phyloP scores from a whole-genome alignment of 2,329 filamentous ascomycete species.

The Orbilia quercus region DNA sequence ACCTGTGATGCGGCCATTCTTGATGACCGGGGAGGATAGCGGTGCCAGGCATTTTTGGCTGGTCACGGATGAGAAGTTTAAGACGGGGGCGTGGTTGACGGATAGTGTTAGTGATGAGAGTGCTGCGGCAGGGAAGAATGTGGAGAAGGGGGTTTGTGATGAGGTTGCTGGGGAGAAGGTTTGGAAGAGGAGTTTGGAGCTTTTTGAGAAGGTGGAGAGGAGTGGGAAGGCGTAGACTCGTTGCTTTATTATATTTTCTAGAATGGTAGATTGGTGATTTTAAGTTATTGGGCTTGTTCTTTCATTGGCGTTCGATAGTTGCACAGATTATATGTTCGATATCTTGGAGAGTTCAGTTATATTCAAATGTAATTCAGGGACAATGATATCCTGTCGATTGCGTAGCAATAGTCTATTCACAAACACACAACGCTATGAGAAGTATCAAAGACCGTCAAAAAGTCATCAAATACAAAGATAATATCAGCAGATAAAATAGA shows the following conservation, averaged over 20 bases:
- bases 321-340: not conserved
- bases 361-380: conserved; percentile 24
- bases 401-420: conserved; percentile 46
- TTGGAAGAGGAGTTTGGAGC: conserved; percentile 55
- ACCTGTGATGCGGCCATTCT: conserved; percentile 56
- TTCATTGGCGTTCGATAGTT: conserved; percentile 6
- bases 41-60: conserved; percentile 58
- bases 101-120: conserved; percentile 56
- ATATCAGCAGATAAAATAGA: conserved; percentile 15
- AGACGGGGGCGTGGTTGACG: conserved; percentile 54
- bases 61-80: conserved; percentile 57
- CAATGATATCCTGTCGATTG: conserved; percentile 5
- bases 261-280: not conserved
- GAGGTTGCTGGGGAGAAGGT: conserved; percentile 56
- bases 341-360: conserved; percentile 3
- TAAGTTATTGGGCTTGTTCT: not conserved
- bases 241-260: too few species aligned
- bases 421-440: conserved; percentile 23
- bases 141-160: conserved; percentile 25
- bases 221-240: conserved; percentile 30
- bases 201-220: conserved; percentile 51
- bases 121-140: conserved; percentile 28
- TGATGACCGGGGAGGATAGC: conserved; percentile 52
- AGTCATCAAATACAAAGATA: conserved; percentile 4
- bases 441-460: conserved; percentile 18